Percentiles rank a stretch among this genome's conserved stretches.
phyloP scores from a whole-genome alignment of 306 rosid species.

The Vachellia pachyceras region DNA sequence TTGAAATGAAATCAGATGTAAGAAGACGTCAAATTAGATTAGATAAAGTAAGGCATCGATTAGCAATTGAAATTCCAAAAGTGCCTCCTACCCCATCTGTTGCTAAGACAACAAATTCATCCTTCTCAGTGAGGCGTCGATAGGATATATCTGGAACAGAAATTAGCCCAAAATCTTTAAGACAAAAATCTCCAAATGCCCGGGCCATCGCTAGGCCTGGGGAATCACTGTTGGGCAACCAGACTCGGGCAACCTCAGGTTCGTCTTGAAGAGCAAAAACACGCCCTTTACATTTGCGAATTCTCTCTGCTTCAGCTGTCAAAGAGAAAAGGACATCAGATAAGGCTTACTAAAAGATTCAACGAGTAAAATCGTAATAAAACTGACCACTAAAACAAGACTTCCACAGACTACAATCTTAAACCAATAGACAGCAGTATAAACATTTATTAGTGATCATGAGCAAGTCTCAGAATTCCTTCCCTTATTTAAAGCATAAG shows the following conservation, averaged over 20 bases:
- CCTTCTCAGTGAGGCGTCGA: conserved; percentile 69
- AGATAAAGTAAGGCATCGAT: neutral
- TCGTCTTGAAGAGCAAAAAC: conserved; percentile 97
- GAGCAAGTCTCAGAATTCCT: neutral
- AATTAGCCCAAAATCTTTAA: conserved; percentile 94
- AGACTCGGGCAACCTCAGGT: conserved; percentile 95
- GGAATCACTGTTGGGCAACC: conserved; percentile 92
- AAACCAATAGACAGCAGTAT: neutral
- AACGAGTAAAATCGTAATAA: neutral
- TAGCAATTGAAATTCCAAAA: neutral
- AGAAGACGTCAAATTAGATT: neutral
- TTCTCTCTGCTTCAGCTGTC: conserved; percentile 95
- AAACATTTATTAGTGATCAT: neutral
- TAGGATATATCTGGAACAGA: conserved; percentile 91
- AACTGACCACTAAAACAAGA: neutral
- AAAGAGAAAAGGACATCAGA: conserved; percentile 17
- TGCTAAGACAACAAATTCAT: conserved; percentile 88
- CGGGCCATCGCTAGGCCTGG: conserved; percentile 99
- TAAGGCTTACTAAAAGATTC: conserved; percentile 15
- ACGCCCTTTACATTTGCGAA: conserved; percentile 86
- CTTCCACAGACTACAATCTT: conserved; percentile 3
- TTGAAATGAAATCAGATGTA: conserved; percentile 20
- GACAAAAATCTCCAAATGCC: conserved; percentile 98
- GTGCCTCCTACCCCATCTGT: conserved; percentile 86
- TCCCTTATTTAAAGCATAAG: neutral